phyloP scores from a whole-genome alignment of 2,329 filamentous ascomycete genomes.

The Thelonectria rubi region DNA sequence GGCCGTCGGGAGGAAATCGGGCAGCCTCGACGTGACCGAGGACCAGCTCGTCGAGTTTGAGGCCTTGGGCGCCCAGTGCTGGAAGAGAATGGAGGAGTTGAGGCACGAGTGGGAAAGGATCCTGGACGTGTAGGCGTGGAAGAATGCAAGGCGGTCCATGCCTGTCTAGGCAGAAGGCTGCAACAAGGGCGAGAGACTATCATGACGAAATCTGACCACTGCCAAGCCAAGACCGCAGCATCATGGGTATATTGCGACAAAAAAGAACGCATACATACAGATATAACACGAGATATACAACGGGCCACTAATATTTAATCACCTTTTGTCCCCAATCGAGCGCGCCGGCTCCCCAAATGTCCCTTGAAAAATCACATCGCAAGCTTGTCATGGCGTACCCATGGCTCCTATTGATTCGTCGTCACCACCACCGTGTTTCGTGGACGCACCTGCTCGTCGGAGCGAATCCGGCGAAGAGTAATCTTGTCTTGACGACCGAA shows the following conservation, averaged over 20 bases:
- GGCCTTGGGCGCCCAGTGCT: conserved; percentile 66
- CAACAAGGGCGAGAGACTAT: background rate
- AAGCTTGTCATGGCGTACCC: background rate
- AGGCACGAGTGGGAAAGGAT: conserved; percentile 70
- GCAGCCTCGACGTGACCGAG: conserved; percentile 65
- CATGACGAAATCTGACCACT: background rate
- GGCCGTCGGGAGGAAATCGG: conserved; percentile 66
- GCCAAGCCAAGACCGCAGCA: conserved; percentile 21
- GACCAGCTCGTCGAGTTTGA: conserved; percentile 71
- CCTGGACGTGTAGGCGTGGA: conserved; percentile 31
- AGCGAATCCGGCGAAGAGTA: conserved; percentile 58
- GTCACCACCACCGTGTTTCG: conserved; percentile 32
- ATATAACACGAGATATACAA: conserved; percentile 13
- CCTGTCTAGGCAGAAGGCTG: background rate
- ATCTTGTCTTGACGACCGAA: conserved; percentile 69
- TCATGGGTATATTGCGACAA: conserved; percentile 38
- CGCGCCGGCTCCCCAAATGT: conserved; percentile 1
- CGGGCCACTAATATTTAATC: conserved; percentile 17
- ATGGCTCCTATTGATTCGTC: conserved; percentile 23
- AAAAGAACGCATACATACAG: conserved; percentile 26
- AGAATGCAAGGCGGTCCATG: too few species aligned
- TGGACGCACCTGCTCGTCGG: conserved; percentile 48
- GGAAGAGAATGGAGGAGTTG: conserved; percentile 77
- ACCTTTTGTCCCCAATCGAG: background rate
- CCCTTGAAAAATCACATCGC: background rate